Evolutionary conservation across 2,329 filamentous ascomycete species (phyloP).

Genomic region (Pseudocercospora pini-densiflorae): DNA sequence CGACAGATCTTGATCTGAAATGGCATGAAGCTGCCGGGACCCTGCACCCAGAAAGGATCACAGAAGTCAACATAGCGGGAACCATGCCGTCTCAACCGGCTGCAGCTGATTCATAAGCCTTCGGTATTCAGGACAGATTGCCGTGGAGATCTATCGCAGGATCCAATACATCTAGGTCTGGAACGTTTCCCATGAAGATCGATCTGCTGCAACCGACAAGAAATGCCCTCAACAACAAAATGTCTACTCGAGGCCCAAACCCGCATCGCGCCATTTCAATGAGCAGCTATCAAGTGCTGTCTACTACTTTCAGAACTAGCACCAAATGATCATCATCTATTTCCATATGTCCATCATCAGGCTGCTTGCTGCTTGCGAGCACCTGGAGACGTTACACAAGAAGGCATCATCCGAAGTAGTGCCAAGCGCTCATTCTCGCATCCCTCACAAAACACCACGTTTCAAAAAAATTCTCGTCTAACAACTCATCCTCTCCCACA

Average conservation of each 20-base stretch:
- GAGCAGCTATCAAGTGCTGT: no score
- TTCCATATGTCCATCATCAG: background rate
- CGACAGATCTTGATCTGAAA: no score
- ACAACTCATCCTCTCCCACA: no score
- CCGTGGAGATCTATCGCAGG: background rate
- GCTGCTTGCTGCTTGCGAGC: background rate
- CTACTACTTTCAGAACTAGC: no score
- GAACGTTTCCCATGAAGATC: background rate
- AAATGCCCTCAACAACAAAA: no score
- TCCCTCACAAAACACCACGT: no score
- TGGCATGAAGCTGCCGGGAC: background rate
- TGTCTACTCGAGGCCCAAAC: background rate
- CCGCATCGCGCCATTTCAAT: no score
- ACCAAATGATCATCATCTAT: no score
- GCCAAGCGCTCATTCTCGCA: no score
- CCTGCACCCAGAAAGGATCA: background rate
- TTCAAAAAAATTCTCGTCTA: no score
- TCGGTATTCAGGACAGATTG: background rate
- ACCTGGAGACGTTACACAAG: background rate
- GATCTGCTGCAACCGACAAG: background rate
- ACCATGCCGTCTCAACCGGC: background rate
- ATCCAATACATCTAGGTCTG: background rate
- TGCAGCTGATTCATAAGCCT: background rate
- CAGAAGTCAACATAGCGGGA: background rate
- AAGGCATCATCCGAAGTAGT: no score